These are phyloP conservation scores for Sphagnum tenellum DNA, from an alignment of 225 moss, liverwort and hornwort species.

Conservation along the genomic window DNA sequence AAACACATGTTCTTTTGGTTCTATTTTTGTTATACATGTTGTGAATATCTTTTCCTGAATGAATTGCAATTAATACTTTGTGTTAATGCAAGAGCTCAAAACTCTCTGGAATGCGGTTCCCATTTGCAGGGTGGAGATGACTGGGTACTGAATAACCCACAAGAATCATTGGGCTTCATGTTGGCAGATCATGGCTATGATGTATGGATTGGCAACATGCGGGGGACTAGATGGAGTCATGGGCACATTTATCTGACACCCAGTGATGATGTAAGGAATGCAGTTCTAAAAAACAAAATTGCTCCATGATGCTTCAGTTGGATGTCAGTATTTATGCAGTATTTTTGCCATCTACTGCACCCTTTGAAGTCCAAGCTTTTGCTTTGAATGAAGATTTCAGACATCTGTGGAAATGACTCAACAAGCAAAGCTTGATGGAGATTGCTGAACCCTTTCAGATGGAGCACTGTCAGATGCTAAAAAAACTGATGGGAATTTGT, in stretches of 20 bases:
- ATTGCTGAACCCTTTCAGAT: neutral
- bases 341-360: neutral
- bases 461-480: neutral
- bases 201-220: constrained; percentile 41
- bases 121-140: constrained; percentile 22
- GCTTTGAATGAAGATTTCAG: neutral
- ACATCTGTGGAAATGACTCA: neutral
- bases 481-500: too few relatives aligned
- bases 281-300: too few relatives aligned
- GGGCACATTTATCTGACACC: constrained; percentile 19
- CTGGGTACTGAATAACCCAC: constrained; percentile 30
- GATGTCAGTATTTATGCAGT: neutral
- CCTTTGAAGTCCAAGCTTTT: neutral
- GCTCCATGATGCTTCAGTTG: too few relatives aligned
- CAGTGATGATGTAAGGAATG: constrained; percentile 8
- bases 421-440: neutral
- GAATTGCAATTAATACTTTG: too few relatives aligned
- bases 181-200: constrained; percentile 33
- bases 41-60: too few relatives aligned
- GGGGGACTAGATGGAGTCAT: constrained; percentile 25
- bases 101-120: too few relatives aligned
- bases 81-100: too few relatives aligned
- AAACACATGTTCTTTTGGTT: too few relatives aligned
- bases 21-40: too few relatives aligned
- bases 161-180: constrained; percentile 31